Evolutionary conservation across 805 yeast genomes (phyloP).

Genomic region (Hanseniaspora thailandica): DNA sequence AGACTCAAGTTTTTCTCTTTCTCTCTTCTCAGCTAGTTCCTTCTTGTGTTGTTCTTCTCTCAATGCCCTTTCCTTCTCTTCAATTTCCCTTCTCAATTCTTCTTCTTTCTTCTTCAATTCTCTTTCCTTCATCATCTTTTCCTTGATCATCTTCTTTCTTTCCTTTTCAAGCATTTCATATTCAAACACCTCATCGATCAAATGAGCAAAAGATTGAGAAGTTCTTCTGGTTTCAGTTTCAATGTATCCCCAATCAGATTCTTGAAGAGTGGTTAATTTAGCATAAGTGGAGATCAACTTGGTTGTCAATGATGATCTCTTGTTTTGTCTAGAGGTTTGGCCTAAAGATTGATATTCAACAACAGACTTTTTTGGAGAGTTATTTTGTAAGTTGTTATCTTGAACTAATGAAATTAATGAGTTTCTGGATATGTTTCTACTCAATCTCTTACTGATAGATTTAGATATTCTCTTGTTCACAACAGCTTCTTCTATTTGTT

Average conservation of each 20-base stretch:
- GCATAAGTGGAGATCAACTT: constrained; percentile 64
- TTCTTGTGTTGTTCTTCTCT: constrained; percentile 18
- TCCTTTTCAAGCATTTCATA: constrained; percentile 54
- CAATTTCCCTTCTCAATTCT: constrained; percentile 15
- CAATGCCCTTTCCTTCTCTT: constrained; percentile 25
- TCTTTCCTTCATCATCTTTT: constrained; percentile 38
- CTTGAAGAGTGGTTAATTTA: constrained; percentile 44
- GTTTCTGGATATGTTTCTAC: constrained; percentile 11
- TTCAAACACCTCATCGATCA: constrained; percentile 66
- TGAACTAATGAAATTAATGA: constrained; percentile 17
- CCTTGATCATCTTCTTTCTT: constrained; percentile 33
- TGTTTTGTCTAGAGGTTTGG: constrained; percentile 25
- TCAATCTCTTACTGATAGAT: constrained; percentile 13
- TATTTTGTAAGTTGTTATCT: constrained; percentile 20
- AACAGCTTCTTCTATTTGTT: constrained; percentile 16
- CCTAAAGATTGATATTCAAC: constrained; percentile 20
- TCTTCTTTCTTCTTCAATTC: constrained; percentile 22
- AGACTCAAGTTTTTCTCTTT: constrained; percentile 4
- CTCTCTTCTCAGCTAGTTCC: background rate
- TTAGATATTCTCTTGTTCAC: constrained; percentile 16
- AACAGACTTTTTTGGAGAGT: constrained; percentile 30
- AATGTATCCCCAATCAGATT: constrained; percentile 54
- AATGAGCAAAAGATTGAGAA: constrained; percentile 63
- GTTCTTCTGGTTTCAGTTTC: constrained; percentile 66
- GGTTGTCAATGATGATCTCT: constrained; percentile 62